These are phyloP conservation scores for Claviceps arundinis DNA, from an alignment of 2,329 filamentous ascomycete genomes.

Conservation along the genomic window DNA sequence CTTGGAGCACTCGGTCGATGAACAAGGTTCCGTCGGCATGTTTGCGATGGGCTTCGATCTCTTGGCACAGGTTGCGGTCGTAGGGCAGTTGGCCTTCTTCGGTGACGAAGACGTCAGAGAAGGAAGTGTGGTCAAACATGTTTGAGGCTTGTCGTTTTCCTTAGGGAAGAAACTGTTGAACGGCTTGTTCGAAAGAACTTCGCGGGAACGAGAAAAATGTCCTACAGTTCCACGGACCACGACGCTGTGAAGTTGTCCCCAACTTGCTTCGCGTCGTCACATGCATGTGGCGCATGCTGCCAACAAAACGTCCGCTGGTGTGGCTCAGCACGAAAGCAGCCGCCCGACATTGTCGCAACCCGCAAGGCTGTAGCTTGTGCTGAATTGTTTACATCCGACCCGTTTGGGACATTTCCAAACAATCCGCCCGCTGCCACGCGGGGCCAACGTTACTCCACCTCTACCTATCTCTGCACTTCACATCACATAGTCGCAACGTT, in stretches of 20 bases:
- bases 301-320: not conserved
- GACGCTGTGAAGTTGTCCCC: not conserved
- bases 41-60: slow-evolving; percentile 54
- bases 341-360: not conserved
- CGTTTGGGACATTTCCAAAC: slow-evolving; percentile 26
- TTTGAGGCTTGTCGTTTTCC: slow-evolving; percentile 3
- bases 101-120: slow-evolving; percentile 53
- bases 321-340: not conserved
- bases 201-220: not conserved
- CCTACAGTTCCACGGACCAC: not conserved
- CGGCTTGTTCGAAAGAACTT: not conserved
- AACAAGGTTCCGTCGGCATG: slow-evolving; percentile 59
- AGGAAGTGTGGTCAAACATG: slow-evolving; percentile 54
- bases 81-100: slow-evolving; percentile 45
- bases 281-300: slow-evolving; percentile 9
- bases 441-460: slow-evolving; percentile 8
- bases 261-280: slow-evolving; percentile 8
- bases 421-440: slow-evolving; percentile 14
- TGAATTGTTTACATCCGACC: slow-evolving; percentile 27
- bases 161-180: not conserved
- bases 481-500: not conserved
- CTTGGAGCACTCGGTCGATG: slow-evolving; percentile 62
- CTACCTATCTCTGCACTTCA: not conserved
- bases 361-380: not conserved
- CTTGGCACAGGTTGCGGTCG: slow-evolving; percentile 44